Conservation (phyloP, 2,329 filamentous ascomycete species). For the Aureobasidium sp. region DNA sequence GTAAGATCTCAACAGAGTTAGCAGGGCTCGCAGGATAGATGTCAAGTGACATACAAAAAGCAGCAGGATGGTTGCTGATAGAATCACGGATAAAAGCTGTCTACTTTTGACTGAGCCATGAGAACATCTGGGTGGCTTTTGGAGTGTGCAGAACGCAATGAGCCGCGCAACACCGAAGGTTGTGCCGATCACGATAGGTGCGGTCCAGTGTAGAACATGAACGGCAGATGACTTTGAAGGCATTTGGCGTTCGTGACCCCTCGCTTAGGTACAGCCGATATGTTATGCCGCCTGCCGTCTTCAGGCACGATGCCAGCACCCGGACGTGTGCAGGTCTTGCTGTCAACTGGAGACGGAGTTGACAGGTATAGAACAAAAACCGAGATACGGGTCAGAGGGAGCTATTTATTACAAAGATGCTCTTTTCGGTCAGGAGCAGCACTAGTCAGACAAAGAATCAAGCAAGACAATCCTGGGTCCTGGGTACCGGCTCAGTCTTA, state of each 20-base stretch:
- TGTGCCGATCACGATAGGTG: slow-evolving; percentile 22
- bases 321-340: background rate
- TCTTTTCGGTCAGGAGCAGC: slow-evolving; percentile 10
- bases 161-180: slow-evolving; percentile 26
- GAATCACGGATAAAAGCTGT: background rate
- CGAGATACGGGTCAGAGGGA: background rate
- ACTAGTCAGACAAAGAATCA: slow-evolving; percentile 10
- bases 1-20: slow-evolving; percentile 1
- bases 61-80: background rate
- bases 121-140: slow-evolving; percentile 23
- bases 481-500: slow-evolving; percentile 6
- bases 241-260: slow-evolving; percentile 10
- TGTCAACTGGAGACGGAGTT: background rate
- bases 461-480: slow-evolving; percentile 4
- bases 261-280: slow-evolving; percentile 10
- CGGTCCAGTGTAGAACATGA: slow-evolving; percentile 24
- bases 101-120: slow-evolving; percentile 20
- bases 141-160: slow-evolving; percentile 25
- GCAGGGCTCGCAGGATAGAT: background rate
- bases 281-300: slow-evolving; percentile 9
- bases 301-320: background rate
- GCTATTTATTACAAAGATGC: slow-evolving; percentile 4
- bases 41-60: slow-evolving; percentile 2
- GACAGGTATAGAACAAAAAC: background rate
- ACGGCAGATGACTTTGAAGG: slow-evolving; percentile 17